Evolutionary conservation across 345 rosid species (phyloP).

Genomic region (Bruguiera parviflora): DNA sequence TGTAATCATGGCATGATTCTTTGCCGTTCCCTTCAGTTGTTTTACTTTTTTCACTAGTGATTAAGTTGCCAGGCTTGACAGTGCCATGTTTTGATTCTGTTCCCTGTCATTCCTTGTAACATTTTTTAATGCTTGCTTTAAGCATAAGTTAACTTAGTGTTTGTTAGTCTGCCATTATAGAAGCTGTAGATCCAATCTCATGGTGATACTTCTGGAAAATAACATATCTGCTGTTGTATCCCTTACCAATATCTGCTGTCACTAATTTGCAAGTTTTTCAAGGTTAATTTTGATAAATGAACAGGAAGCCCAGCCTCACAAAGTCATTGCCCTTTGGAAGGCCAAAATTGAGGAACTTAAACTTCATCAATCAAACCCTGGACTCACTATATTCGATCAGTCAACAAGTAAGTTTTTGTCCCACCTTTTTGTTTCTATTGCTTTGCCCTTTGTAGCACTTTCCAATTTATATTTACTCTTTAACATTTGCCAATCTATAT

Average conservation of each 20-base stretch:
- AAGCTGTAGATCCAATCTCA: too few relatives aligned
- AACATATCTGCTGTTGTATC: too few relatives aligned
- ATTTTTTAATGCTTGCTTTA: too few relatives aligned
- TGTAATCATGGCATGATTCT: background rate
- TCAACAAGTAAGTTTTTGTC: constrained; percentile 34
- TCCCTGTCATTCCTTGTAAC: background rate
- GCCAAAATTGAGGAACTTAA: constrained; percentile 50
- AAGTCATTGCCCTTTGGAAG: constrained; percentile 40
- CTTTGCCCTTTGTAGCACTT: background rate
- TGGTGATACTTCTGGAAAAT: too few relatives aligned
- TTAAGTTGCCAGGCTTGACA: background rate
- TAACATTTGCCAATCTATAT: background rate
- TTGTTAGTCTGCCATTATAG: too few relatives aligned
- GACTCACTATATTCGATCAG: constrained; percentile 32
- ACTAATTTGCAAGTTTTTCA: constrained; percentile 1
- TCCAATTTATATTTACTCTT: background rate
- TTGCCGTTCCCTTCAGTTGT: background rate
- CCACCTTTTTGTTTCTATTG: background rate
- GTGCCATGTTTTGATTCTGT: background rate
- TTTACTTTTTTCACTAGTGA: background rate
- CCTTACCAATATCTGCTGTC: background rate
- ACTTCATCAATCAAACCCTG: constrained; percentile 36
- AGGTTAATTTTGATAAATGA: constrained; percentile 14
- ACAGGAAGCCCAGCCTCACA: constrained; percentile 44
- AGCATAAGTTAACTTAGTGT: too few relatives aligned